Evolutionary conservation across 352 stramenopile species (phyloP), one percentile per base, ranked within the genome.

Genomic region (Pythium grandisporangium): DNA sequence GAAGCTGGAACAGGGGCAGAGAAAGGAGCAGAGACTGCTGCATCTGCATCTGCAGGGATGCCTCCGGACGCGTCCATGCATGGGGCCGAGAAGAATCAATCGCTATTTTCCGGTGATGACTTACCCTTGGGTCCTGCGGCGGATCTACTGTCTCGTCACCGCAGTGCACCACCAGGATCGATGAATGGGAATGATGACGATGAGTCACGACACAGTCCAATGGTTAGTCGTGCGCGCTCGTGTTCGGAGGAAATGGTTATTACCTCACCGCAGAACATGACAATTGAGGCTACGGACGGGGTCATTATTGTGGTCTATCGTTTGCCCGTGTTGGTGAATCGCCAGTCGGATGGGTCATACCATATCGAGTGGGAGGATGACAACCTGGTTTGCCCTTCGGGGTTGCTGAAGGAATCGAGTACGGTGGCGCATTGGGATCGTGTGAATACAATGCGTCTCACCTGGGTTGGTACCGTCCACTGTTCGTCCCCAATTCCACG

Each of bases 301-400:
- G 79, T 98, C 5, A 95, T 98, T 39, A 96, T 99, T 6, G 95
- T 97, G 6, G 93, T 91, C n/a, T 95, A 97, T 30, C 95, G 97
- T 47, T 67, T 99, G 23, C 95, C 95, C 1, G 92, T 99, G 8
- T 66, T 98, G 20, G 70, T 99, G 22, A 78, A 79, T 30, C 61
- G 76, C 38, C 74, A 57, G 1, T 48, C 51, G 4, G 72, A 90
- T 40, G 76, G 79, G 13, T 55, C 76, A 29, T 93, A 89, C 55
- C 56, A 75, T 19, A 88, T 93, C 37, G 76, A 93, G 40, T 93
- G 79, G 79, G 79, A 93, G 55, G 76, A 90, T 43, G 79, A 93
- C 60, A 90, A 93, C 48, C 56, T 93, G 1, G 67, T 93, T n/a
- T 93, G 79, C 33, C 79, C 79, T 5, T 87, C 79, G 1, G 79